A percentile compares a stretch with the other conserved stretches of the same genome.
Evolutionary conservation across 73 alveolate species (phyloP).

Genomic region (Tetrahymena elliotti): DNA sequence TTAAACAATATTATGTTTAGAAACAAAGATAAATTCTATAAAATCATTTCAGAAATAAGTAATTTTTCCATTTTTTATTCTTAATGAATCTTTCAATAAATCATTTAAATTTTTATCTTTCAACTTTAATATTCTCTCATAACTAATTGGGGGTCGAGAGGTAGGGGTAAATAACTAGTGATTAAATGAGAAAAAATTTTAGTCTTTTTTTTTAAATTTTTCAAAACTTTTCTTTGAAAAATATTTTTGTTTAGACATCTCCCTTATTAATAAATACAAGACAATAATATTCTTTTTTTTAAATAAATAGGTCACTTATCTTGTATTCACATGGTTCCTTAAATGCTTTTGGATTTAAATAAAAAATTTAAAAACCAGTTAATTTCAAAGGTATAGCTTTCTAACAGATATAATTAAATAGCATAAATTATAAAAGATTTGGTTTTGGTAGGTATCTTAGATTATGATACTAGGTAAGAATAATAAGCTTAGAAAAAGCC

Average conservation of each 20-base stretch:
- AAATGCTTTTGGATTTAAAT: background rate
- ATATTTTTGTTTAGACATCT: too few relatives aligned
- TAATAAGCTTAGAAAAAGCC: background rate
- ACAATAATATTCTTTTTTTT: too few relatives aligned
- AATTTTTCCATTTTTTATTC: background rate
- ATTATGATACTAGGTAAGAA: background rate
- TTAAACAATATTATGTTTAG: too few relatives aligned
- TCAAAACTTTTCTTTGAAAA: too few relatives aligned
- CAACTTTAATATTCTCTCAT: too few relatives aligned
- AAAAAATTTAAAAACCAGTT: background rate
- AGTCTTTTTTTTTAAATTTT: too few relatives aligned
- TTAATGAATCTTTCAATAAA: too few relatives aligned
- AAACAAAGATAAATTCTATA: background rate
- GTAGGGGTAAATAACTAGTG: too few relatives aligned
- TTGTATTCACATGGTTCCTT: background rate
- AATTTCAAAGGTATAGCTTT: background rate
- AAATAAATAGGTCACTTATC: background rate
- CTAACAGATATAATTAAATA: background rate
- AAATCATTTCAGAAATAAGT: background rate
- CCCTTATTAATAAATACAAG: too few relatives aligned
- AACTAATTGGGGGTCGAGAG: too few relatives aligned
- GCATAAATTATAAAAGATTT: background rate
- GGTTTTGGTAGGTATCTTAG: background rate
- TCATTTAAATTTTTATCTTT: too few relatives aligned
- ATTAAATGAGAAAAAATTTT: too few relatives aligned